These are phyloP conservation scores for Elsinoe batatas DNA, from an alignment of 2,329 filamentous ascomycete species.

Conservation along the genomic window DNA sequence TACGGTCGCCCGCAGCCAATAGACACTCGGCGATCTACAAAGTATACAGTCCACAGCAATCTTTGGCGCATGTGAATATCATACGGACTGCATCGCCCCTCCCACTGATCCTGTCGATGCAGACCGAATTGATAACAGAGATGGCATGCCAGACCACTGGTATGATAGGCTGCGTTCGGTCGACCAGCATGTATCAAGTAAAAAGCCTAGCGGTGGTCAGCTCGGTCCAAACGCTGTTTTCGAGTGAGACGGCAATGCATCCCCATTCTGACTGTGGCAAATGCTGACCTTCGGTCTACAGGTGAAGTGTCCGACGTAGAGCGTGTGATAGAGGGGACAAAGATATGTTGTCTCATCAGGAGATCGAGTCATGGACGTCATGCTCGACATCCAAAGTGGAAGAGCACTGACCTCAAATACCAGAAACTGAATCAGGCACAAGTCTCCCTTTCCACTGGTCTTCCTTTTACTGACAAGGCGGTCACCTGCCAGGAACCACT, in stretches of 20 bases:
- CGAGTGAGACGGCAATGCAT: too few relatives aligned
- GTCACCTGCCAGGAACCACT: not conserved
- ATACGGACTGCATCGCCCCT: not conserved
- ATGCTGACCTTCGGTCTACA: too few relatives aligned
- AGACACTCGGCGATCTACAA: not conserved
- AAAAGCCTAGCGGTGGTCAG: not conserved
- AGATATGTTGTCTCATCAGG: not conserved
- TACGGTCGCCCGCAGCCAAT: not conserved
- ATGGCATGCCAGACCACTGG: not conserved
- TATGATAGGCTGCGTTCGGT: not conserved
- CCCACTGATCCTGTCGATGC: constrained; percentile 4
- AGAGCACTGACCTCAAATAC: not conserved
- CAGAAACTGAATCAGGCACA: constrained; percentile 7
- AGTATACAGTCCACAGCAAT: not conserved
- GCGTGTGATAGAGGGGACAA: too few relatives aligned
- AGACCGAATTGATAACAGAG: constrained; percentile 1
- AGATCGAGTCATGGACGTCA: not conserved
- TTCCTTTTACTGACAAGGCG: not conserved
- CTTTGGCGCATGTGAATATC: not conserved
- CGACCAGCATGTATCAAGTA: constrained; percentile 1
- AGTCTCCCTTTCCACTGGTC: not conserved
- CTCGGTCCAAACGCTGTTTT: too few relatives aligned
- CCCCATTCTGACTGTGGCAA: too few relatives aligned
- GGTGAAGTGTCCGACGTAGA: too few relatives aligned
- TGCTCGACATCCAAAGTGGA: not conserved